Percentiles rank a stretch among this genome's conserved stretches.
Evolutionary conservation across 2,329 filamentous ascomycete genomes (phyloP).

Genomic region (Pseudopyricularia javanii): DNA sequence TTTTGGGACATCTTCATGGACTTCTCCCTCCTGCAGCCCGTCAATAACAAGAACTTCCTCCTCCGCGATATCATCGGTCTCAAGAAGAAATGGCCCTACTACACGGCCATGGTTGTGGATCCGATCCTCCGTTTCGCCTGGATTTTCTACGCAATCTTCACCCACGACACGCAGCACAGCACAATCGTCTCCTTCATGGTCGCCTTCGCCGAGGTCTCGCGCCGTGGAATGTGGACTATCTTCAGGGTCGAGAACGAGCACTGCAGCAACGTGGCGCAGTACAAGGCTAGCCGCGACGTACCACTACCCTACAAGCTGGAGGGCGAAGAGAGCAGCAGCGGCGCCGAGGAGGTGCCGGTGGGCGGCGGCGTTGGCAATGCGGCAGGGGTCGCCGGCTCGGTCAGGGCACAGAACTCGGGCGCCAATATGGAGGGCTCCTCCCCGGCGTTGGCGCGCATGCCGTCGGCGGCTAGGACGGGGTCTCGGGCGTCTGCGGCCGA

Average conservation of each 20-base stretch:
- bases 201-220: constrained; percentile 64
- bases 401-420: neutral
- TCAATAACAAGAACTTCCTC: constrained; percentile 46
- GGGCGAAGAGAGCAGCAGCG: constrained; percentile 5
- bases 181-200: constrained; percentile 72
- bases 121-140: constrained; percentile 83
- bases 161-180: constrained; percentile 68
- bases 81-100: constrained; percentile 74
- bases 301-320: constrained; percentile 68
- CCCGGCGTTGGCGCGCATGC: neutral
- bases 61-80: constrained; percentile 72
- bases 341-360: neutral
- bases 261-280: constrained; percentile 79
- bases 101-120: constrained; percentile 70
- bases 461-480: neutral
- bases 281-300: constrained; percentile 80
- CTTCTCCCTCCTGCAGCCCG: constrained; percentile 77
- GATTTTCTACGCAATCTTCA: constrained; percentile 86
- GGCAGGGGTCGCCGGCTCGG: neutral
- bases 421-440: neutral
- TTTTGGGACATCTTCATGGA: constrained; percentile 97
- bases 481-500: neutral
- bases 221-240: constrained; percentile 81
- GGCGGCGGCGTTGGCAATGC: neutral
- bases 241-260: constrained; percentile 98